Percentiles rank a stretch among this genome's conserved stretches.
phyloP scores from a whole-genome alignment of 345 rosid genomes.

The Brassica nigra region DNA sequence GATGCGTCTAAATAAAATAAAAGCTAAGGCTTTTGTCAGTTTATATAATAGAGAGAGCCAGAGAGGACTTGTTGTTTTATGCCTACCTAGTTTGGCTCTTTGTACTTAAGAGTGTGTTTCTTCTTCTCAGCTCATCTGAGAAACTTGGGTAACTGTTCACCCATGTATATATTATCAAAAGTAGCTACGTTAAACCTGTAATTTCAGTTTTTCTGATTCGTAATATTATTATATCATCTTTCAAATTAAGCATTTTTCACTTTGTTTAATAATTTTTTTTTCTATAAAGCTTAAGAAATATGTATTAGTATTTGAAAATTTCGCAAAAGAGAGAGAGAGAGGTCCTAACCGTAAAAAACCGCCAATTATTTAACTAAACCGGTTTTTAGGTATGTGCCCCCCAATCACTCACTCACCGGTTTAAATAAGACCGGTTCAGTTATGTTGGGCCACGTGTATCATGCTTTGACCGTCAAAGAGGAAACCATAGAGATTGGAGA shows the following conservation, averaged over 20 bases:
- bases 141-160: neutral
- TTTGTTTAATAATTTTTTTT: too few species aligned
- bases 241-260: neutral
- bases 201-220: neutral
- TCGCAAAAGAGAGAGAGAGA: too few species aligned
- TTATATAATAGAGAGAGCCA: neutral
- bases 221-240: neutral
- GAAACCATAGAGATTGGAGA: neutral
- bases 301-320: too few species aligned
- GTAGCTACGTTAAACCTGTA: neutral
- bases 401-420: neutral
- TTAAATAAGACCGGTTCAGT: neutral
- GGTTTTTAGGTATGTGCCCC: neutral
- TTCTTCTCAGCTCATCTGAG: neutral
- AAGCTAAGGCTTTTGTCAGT: conserved; percentile 3
- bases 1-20: conserved; percentile 23
- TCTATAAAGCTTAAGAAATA: too few species aligned
- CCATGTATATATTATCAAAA: neutral
- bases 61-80: neutral
- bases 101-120: conserved; percentile 10
- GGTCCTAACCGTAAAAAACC: neutral
- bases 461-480: neutral
- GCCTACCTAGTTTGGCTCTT: conserved; percentile 7
- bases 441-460: neutral
- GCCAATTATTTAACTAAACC: neutral